phyloP scores from a whole-genome alignment of 345 rosid genomes.

The Moricandia arvensis region DNA sequence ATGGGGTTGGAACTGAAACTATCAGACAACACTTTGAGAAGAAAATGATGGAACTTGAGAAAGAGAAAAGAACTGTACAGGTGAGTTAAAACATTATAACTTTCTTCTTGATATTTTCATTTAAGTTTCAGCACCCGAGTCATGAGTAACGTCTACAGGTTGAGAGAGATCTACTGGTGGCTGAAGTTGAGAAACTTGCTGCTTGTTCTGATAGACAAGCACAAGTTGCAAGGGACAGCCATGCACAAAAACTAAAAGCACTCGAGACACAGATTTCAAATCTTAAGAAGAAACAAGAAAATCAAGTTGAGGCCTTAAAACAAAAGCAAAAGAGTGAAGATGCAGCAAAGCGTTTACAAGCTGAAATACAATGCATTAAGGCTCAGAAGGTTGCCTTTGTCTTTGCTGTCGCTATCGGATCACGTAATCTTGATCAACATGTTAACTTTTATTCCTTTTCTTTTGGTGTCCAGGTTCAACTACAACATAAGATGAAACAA shows the following conservation, averaged over 20 bases:
- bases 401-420: not conserved
- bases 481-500: constrained; percentile 77
- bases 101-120: constrained; percentile 15
- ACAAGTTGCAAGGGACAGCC: constrained; percentile 50
- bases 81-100: constrained; percentile 27
- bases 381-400: constrained; percentile 73
- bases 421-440: not conserved
- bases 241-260: constrained; percentile 62
- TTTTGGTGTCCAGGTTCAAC: constrained; percentile 57
- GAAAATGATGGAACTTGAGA: constrained; percentile 77
- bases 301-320: constrained; percentile 64
- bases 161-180: constrained; percentile 64
- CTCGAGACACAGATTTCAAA: constrained; percentile 73
- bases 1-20: constrained; percentile 56
- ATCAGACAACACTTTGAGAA: constrained; percentile 68
- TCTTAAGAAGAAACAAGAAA: constrained; percentile 77
- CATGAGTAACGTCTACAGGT: constrained; percentile 40
- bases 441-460: not conserved
- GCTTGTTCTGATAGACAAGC: constrained; percentile 63
- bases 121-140: constrained; percentile 6
- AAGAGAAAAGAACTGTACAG: constrained; percentile 64
- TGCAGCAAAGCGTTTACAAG: constrained; percentile 65
- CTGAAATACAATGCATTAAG: constrained; percentile 74
- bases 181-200: constrained; percentile 60
- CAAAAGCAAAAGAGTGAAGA: constrained; percentile 82